These are phyloP conservation scores for Boletus reticulatus DNA, from an alignment of 768 basidiomycete species.

Conservation along the genomic window DNA sequence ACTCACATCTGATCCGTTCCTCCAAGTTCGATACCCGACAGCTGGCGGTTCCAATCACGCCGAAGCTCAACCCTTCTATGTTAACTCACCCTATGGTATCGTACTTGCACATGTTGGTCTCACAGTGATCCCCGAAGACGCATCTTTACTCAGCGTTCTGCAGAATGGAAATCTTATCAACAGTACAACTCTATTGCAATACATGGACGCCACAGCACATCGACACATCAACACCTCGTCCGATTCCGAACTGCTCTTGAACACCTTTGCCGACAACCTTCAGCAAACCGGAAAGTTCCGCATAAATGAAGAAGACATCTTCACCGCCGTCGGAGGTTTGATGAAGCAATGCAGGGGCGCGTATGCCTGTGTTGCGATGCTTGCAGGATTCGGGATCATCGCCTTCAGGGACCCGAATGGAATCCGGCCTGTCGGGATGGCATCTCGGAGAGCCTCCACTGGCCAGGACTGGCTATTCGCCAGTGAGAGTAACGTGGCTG, in stretches of 20 bases:
- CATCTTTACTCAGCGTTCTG: conserved; percentile 2
- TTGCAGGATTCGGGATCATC: conserved; percentile 97
- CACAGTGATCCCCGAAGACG: neutral
- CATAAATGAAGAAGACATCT: conserved; percentile 99
- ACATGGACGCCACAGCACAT: conserved; percentile 94
- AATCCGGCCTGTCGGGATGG: conserved; percentile 91
- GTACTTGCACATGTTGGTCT: conserved; percentile 90
- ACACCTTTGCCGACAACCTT: conserved; percentile 96
- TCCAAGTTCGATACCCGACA: conserved; percentile 91
- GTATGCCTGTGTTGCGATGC: conserved; percentile 98
- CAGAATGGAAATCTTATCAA: conserved; percentile 99
- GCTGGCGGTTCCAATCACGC: conserved; percentile 96
- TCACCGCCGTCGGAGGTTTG: conserved; percentile 86
- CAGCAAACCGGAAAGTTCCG: conserved; percentile 99
- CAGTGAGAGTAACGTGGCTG: conserved; percentile 95
- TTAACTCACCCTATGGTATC: conserved; percentile 99
- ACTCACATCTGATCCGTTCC: conserved; percentile 9
- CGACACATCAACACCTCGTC: conserved; percentile 98
- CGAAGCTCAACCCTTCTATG: conserved; percentile 99
- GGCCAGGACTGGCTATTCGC: conserved; percentile 88
- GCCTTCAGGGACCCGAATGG: conserved; percentile 98
- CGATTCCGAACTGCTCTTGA: conserved; percentile 95
- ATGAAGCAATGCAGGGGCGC: conserved; percentile 90
- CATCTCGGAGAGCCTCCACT: conserved; percentile 51
- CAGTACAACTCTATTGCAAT: conserved; percentile 79